These are phyloP conservation scores for Baudoinia panamericana DNA, from an alignment of 495 filamentous ascomycete species.

Conservation along the genomic window DNA sequence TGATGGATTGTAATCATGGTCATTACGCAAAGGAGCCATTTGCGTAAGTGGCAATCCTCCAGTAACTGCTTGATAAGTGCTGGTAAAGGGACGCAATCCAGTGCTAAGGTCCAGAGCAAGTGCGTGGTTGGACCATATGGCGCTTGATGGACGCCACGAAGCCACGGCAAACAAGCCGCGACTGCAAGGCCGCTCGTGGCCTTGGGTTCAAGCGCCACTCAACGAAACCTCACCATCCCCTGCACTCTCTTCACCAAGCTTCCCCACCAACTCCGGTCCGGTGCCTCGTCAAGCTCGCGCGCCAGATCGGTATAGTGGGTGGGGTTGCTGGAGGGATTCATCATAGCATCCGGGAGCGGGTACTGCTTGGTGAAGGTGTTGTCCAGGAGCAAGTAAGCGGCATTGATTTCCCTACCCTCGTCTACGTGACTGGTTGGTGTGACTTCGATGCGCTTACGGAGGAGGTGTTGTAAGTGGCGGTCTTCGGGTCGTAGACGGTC, in stretches of 20 bases:
- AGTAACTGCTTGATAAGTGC: too few species aligned
- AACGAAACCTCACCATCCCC: constrained; percentile 24
- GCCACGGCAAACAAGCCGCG: too few species aligned
- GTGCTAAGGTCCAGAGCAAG: too few species aligned
- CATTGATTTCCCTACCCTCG: constrained; percentile 51
- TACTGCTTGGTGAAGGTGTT: constrained; percentile 60
- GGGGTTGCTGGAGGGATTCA: constrained; percentile 61
- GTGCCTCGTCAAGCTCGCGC: constrained; percentile 35
- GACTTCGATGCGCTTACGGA: constrained; percentile 48
- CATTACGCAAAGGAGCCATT: too few species aligned
- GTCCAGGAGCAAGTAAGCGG: constrained; percentile 60
- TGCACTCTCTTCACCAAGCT: constrained; percentile 21
- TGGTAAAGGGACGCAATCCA: too few species aligned
- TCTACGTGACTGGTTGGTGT: constrained; percentile 6
- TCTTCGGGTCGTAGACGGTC: constrained; percentile 65
- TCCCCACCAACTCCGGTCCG: constrained; percentile 24
- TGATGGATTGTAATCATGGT: too few species aligned
- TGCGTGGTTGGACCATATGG: too few species aligned
- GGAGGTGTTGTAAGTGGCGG: constrained; percentile 52
- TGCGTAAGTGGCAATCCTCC: too few species aligned
- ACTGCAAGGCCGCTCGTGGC: too few species aligned
- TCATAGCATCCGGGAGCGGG: constrained; percentile 45
- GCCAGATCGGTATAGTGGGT: constrained; percentile 62
- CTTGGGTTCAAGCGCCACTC: too few species aligned
- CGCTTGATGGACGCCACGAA: too few species aligned